Base-by-base conservation (phyloP, 805 yeast genomes). In the Trichomonascus vanleenenianus region DNA sequence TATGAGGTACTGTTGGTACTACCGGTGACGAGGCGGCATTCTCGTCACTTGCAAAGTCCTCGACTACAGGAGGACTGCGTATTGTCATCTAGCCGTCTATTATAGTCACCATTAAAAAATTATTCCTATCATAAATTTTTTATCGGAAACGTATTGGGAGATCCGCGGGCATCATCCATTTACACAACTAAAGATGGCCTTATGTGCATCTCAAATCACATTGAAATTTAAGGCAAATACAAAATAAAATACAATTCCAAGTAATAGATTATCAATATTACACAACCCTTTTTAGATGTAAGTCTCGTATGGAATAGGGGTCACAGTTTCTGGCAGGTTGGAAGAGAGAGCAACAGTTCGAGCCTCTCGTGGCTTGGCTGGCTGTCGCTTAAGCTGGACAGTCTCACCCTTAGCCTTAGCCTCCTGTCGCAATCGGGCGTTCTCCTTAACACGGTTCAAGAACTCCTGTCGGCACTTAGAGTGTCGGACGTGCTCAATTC, bases 271-370 rank as follows among this genome's bases (percentile, higher is more conserved):
- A 22, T 8, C 27, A 33, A 33, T 33, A 16, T 16, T 33, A 33
- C 36, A 14, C 36, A 33, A 33, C 15, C 18, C 36, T 33, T 33
- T 60, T 84, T 88, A 93, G 78, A 93, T 93, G 85, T 83, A 91
- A 71, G 98, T 93, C 81, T 93, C 99, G 85, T 93, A 93, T 71
- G 98, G 84, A 78, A 87, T 89, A 75, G 99, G 97, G 70, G 96
- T 93, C 75, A 93, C 82, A 66, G 96, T 89, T 74, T 89, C 95
- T 67, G 97, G 96, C 64, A 78, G 75, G 76, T 83, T 81, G 67
- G 79, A 81, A 66, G 74, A 78, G 64, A 96, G 81, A 53, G 89
- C 69, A 65, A 93, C 83, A 65, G 83, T 74, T 75, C 82, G 85
- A 58, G 95, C 78, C 60, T 75, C 87, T 83, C 97, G 89, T 80